Percentiles rank a stretch among this genome's conserved stretches.
Evolutionary conservation across 129 eudicot species (phyloP).

Genomic region (Smallanthus sonchifolius): DNA sequence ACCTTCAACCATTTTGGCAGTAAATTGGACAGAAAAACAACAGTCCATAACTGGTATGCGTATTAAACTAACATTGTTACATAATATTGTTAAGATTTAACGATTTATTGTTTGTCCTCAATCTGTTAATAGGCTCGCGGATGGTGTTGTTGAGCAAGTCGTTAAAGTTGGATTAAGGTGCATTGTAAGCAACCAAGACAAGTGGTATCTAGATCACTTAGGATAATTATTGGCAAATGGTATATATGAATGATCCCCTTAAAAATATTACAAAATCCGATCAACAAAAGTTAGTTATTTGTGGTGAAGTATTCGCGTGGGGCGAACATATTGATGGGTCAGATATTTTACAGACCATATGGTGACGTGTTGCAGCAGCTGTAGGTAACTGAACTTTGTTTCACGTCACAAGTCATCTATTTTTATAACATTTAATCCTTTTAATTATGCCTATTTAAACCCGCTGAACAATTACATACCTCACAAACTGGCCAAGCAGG

Average conservation of each 20-base stretch:
- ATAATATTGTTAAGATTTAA: background rate
- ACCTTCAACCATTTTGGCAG: constrained; percentile 81
- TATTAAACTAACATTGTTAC: background rate
- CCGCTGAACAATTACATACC: no score
- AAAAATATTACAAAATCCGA: constrained; percentile 57
- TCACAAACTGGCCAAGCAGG: no score
- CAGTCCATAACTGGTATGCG: constrained; percentile 83
- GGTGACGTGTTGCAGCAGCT: constrained; percentile 99
- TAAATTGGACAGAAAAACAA: constrained; percentile 69
- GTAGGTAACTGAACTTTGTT: constrained; percentile 52
- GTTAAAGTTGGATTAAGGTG: constrained; percentile 81
- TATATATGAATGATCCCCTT: constrained; percentile 77
- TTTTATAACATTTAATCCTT: background rate
- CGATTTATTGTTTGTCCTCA: background rate
- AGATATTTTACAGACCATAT: constrained; percentile 80
- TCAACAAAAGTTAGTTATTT: constrained; percentile 60
- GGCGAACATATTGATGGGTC: constrained; percentile 80
- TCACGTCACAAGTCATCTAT: no score
- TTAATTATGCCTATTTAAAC: no score
- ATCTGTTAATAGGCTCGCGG: constrained; percentile 62
- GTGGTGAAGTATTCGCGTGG: constrained; percentile 98
- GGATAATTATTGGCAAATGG: constrained; percentile 59
- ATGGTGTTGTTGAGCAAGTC: constrained; percentile 74
- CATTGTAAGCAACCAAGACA: constrained; percentile 90
- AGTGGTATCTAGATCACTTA: constrained; percentile 91